Conservation (phyloP, 1,284 basidiomycete genomes). For the Peniophora sp. region DNA sequence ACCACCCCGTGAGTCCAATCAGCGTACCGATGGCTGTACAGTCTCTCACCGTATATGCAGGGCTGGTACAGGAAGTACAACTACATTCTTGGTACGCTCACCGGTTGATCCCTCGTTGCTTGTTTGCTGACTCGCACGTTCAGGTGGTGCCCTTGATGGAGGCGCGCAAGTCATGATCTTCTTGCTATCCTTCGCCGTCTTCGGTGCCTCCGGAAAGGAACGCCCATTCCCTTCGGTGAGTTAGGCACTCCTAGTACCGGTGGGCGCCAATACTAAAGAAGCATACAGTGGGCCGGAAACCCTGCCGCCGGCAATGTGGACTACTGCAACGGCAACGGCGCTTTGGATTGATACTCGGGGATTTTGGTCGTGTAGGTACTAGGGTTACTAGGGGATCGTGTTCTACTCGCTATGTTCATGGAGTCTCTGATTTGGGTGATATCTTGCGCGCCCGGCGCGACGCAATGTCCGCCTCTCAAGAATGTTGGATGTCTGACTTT, state of each 20-base stretch:
- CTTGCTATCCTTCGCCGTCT: slow-evolving; percentile 61
- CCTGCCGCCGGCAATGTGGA: slow-evolving; percentile 44
- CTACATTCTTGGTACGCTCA: slow-evolving; percentile 41
- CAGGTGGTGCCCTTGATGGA: slow-evolving; percentile 54
- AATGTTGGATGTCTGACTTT: too few species aligned
- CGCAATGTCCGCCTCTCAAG: too few species aligned
- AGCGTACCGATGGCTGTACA: neutral
- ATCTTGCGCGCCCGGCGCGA: too few species aligned
- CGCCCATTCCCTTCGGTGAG: slow-evolving; percentile 44
- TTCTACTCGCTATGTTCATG: too few species aligned
- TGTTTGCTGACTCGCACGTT: too few species aligned
- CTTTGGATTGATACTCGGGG: slow-evolving; percentile 20
- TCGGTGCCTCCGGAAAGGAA: slow-evolving; percentile 48
- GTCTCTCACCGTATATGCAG: neutral
- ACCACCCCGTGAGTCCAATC: slow-evolving; percentile 33
- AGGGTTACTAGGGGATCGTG: too few species aligned
- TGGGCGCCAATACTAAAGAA: neutral
- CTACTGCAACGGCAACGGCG: slow-evolving; percentile 53
- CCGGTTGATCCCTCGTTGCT: too few species aligned
- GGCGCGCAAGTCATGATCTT: slow-evolving; percentile 64
- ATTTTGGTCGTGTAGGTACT: too few species aligned
- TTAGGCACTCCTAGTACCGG: neutral
- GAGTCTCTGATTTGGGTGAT: too few species aligned
- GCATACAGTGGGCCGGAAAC: slow-evolving; percentile 44
- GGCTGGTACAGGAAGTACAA: slow-evolving; percentile 57